Percentiles rank a stretch among this genome's conserved stretches.
phyloP scores from a whole-genome alignment of 2,329 filamentous ascomycete genomes.

The Hypoxylon sp. region DNA sequence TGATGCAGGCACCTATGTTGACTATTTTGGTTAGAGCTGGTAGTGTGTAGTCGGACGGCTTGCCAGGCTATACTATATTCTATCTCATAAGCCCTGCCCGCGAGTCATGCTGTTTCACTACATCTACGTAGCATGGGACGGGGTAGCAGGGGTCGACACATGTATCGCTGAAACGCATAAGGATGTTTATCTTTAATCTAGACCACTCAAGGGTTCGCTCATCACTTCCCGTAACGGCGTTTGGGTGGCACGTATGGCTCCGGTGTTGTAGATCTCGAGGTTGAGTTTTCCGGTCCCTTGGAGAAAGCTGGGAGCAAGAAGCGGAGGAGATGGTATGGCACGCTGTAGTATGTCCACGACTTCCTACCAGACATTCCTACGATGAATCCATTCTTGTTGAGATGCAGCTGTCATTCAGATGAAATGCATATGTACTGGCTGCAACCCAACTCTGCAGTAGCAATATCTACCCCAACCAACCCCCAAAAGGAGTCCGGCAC shows the following conservation, averaged over 20 bases:
- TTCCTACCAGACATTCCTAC: constrained; percentile 13
- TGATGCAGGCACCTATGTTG: constrained; percentile 41
- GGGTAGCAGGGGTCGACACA: constrained; percentile 24
- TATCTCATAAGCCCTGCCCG: constrained; percentile 4
- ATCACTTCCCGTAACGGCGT: constrained; percentile 41
- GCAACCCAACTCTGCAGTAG: constrained; percentile 28
- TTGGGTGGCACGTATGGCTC: constrained; percentile 31
- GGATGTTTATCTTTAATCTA: constrained; percentile 40
- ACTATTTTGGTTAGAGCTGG: constrained; percentile 16
- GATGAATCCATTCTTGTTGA: constrained; percentile 30
- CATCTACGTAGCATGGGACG: constrained; percentile 29
- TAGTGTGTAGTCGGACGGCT: constrained; percentile 19
- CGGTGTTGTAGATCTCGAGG: constrained; percentile 36
- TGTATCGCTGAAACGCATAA: constrained; percentile 34
- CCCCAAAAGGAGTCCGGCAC: constrained; percentile 41
- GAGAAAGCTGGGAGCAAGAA: constrained; percentile 22
- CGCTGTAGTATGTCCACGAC: constrained; percentile 16
- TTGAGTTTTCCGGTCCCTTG: constrained; percentile 31
- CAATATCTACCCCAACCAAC: constrained; percentile 36
- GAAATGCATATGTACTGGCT: constrained; percentile 30
- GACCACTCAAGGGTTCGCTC: constrained; percentile 32
- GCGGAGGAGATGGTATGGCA: constrained; percentile 9
- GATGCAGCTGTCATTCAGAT: constrained; percentile 42
- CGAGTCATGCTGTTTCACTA: constrained; percentile 36
- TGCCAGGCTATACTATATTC: constrained; percentile 19